Base-by-base conservation (phyloP, 352 stramenopile genomes). In the Globisporangium emineosum region DNA sequence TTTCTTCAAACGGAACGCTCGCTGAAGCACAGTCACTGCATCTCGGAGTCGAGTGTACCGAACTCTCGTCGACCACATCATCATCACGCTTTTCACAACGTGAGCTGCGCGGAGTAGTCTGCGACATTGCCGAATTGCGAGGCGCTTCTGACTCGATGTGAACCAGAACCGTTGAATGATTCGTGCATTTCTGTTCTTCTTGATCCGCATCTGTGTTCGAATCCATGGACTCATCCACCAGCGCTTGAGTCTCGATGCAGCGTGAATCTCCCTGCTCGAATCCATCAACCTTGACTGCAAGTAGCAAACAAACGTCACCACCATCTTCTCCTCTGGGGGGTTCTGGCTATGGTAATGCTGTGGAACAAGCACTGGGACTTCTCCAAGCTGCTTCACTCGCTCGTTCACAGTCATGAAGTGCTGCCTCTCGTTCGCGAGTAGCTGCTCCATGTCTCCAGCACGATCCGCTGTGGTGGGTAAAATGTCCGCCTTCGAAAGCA, bases 261-360 rank as follows among this genome's bases (percentile, higher is more conserved):
- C 93, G 59, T 96, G 81, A 47, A 98, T 96, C 71, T 99, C 96
- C 33, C 78, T 75, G 69, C 85, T 98, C 1, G 93, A 98, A 66
- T 97, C 91, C 71, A 98, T 94, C 3, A 99, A 64, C 5, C 96
- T 89, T 8, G 93, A 97, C 63, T 97, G 97, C 35, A 98, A 69
- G 66, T 98, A 99, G 25, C 89, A 88, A 17, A 98, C 75, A 62
- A 97, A 98, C 3, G 96, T 89, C n/a, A 98, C 72, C 35, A 98
- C 94, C 55, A 96, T 92, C 62, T 97, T 97, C 69, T 98, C 92
- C 62, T 98, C 91, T 3, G 94, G 94, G 2, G 88, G 72, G 61
- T 98, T 92, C 35, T 88, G 86, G 6, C 84, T 94, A 68, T 98
- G 83, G 52, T 93, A 97, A 49, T 92, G 71, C 50, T 89, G 74